Base-by-base conservation (phyloP, 1,139 yeast species). In the Zhuliangozyma parablackwelliae region DNA sequence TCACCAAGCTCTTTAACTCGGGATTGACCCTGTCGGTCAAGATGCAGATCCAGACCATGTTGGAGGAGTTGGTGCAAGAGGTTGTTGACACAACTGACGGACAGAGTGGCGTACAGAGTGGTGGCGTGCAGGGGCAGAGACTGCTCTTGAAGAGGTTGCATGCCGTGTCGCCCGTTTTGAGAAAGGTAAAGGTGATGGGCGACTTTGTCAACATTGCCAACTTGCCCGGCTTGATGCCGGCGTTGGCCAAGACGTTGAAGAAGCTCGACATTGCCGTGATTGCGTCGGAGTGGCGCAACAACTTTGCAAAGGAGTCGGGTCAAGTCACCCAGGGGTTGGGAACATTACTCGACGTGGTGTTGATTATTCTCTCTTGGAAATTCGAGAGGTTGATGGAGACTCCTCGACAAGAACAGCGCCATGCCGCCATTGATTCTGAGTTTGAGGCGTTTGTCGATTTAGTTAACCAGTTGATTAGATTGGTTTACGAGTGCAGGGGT, bases 291-390 rank as follows among this genome's bases (percentile, higher is more conserved):
- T 54, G 63, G 58, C 53, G 61, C 5, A 46, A 49, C 10, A 49
- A 53, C 26, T 56, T 59, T 33, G 27, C 54, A 38, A 43, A 31
- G 34, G 43, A 9, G 32, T 49, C 35, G 44, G 40, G 47, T 13
- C 37, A 41, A 3, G 40, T 59, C 21, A 43, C 46, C 5, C 37
- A 37, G 5, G 45, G 51, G 1, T 46, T 62, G 35, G 47, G 40
- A 28, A 41, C 41, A 1, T 36, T 60, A 0, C 44, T 63, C 30
- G 68, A 63, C 33, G 50, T 58, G 11, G 31, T 56, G 1, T 48
- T 65, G 29, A 49, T 59, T 4, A 39, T 57, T 1, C 47, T 54
- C 7, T 61, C 71, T 3, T 61, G 71, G 65, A 61, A 58, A 35
- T 51, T 68, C 27, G 73, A 69, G 36, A 56, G 51, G 29, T 48